Percentiles rank a stretch among this genome's conserved stretches.
Conservation (phyloP, 2,329 filamentous ascomycete genomes). For the Aureobasidium mangrovei region DNA sequence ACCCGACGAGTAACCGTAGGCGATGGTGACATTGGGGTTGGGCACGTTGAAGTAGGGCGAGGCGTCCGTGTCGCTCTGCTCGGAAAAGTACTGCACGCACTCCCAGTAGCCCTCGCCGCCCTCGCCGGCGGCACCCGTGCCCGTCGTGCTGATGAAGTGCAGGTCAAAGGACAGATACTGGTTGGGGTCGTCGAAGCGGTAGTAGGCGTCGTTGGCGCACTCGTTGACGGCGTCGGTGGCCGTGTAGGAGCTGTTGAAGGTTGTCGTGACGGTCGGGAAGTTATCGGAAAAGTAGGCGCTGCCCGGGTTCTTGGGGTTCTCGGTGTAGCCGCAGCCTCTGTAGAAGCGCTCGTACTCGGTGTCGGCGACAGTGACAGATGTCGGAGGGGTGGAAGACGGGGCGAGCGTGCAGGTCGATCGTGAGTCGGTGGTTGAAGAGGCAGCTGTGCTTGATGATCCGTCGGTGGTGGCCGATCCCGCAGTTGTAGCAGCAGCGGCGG, state of each 20-base stretch:
- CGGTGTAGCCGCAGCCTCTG: constrained; percentile 7
- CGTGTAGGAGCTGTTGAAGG: neutral
- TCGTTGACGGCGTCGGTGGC: neutral
- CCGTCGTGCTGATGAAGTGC: constrained; percentile 4
- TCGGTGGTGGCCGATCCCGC: neutral
- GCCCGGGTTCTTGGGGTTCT: constrained; percentile 5
- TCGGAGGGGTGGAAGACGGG: neutral
- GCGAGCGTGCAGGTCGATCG: neutral
- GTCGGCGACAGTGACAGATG: neutral
- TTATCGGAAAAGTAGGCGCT: constrained; percentile 5
- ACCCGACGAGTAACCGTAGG: constrained; percentile 3
- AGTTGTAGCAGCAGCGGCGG: neutral
- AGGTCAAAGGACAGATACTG: constrained; percentile 10
- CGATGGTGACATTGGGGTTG: neutral
- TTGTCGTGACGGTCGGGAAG: neutral
- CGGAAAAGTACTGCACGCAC: constrained; percentile 8
- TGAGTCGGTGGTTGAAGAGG: neutral
- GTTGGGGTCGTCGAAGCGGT: constrained; percentile 3
- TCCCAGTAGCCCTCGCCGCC: neutral
- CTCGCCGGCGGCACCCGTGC: neutral
- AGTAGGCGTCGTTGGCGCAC: neutral
- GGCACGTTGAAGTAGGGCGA: constrained; percentile 1
- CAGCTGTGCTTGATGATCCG: neutral
- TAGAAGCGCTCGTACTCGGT: constrained; percentile 6
- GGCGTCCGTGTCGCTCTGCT: constrained; percentile 3